Conservation (phyloP, 1,284 basidiomycete genomes). For the Fomes fomentarius region DNA sequence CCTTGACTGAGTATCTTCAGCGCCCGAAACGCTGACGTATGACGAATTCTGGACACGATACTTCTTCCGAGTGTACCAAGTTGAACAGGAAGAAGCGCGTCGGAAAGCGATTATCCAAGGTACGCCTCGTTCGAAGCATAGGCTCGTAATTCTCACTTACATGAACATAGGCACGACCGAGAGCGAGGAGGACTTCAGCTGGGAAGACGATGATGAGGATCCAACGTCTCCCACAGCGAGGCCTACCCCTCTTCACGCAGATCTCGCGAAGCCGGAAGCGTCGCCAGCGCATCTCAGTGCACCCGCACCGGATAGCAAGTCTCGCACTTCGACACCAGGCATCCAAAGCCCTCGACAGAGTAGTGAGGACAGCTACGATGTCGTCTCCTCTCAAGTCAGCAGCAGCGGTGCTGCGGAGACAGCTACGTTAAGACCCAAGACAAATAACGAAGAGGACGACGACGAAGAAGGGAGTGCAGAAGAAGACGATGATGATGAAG, state of each 20-base stretch:
- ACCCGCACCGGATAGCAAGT: conserved; percentile 27
- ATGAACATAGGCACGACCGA: conserved; percentile 50
- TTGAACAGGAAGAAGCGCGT: conserved; percentile 81
- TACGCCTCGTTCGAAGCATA: conserved; percentile 34
- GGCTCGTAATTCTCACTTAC: not conserved
- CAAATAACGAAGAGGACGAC: conserved; percentile 39
- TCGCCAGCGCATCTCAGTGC: conserved; percentile 17
- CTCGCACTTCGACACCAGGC: conserved; percentile 40
- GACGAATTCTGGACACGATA: conserved; percentile 89
- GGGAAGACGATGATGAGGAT: conserved; percentile 80
- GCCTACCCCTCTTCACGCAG: conserved; percentile 6
- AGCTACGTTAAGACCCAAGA: conserved; percentile 32
- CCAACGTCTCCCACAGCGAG: conserved; percentile 37
- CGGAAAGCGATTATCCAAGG: conserved; percentile 83
- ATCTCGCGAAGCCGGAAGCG: conserved; percentile 14
- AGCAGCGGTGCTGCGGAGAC: conserved; percentile 26
- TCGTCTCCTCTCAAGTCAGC: conserved; percentile 57
- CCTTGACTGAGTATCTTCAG: conserved; percentile 40
- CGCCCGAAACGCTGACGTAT: conserved; percentile 69
- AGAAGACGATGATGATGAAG: not conserved
- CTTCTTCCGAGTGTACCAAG: conserved; percentile 89
- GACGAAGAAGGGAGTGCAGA: conserved; percentile 36
- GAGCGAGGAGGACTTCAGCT: conserved; percentile 78
- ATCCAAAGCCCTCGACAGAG: conserved; percentile 56
- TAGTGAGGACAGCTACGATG: conserved; percentile 75